phyloP scores from a whole-genome alignment of 2,329 filamentous ascomycete species.

The Celoporthe dispersa region DNA sequence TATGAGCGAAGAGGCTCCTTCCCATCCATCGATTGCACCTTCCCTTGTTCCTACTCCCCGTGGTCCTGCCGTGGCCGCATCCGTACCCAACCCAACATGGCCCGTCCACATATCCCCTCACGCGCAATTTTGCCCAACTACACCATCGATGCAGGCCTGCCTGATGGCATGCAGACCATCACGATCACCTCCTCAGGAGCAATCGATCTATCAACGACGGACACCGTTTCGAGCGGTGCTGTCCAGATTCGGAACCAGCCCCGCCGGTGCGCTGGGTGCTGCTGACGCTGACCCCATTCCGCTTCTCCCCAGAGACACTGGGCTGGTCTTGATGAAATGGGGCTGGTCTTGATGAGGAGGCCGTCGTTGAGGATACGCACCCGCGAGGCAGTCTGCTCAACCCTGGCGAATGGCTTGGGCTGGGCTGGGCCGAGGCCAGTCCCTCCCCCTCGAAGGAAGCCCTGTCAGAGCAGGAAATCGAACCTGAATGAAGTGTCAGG shows the following conservation, averaged over 20 bases:
- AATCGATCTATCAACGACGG: not conserved
- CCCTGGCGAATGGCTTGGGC: not conserved
- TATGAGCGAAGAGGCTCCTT: not conserved
- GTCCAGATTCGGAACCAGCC: not conserved
- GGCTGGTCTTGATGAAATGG: not conserved
- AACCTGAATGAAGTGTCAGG: not conserved
- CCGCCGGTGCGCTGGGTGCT: not conserved
- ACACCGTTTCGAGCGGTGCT: not conserved
- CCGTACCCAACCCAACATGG: constrained; percentile 14
- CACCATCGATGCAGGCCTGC: constrained; percentile 14
- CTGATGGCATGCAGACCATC: constrained; percentile 3
- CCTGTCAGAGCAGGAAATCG: not conserved
- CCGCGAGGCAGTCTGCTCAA: not conserved
- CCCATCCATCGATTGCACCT: not conserved
- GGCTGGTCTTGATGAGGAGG: not conserved
- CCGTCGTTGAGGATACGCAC: not conserved
- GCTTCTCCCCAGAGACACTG: too few species aligned
- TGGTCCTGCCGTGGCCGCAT: not conserved
- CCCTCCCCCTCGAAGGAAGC: not conserved
- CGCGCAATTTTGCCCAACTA: not conserved
- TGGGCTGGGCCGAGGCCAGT: not conserved
- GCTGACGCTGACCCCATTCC: not conserved
- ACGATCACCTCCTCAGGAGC: not conserved
- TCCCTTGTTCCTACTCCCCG: not conserved
- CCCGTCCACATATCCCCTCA: not conserved